Base-by-base conservation (phyloP, 179 eudicot species). In the Pouteria campechiana region DNA sequence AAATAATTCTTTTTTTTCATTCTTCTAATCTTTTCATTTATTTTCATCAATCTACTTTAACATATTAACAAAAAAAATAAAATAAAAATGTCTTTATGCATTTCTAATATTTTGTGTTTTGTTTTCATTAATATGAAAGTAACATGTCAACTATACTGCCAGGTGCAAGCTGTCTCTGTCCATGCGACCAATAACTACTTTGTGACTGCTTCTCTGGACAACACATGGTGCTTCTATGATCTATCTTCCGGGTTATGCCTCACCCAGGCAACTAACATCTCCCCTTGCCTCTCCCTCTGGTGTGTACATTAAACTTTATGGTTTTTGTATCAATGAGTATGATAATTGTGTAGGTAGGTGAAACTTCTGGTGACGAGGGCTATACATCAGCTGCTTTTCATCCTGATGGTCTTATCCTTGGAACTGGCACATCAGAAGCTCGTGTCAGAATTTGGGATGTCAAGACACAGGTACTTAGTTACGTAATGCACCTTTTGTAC, bases 391-490 rank as follows among this genome's bases (percentile, higher is more conserved):
- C 98, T 18, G 79, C 95, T 55, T 90, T 90, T 59, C 98, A 86
- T 54, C 98, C 98, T 3, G 95, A 90, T 70, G 98, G 98, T 64
- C 98, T 78, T 54, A 90, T 90, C 63, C 79, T 90, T 27, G 95
- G 98, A 59, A 82, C 95, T 18, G 98, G 98, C 55, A 90, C 98
- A 9, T 69, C 94, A 30, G 90, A 72, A 48, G 47, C 87, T 47
- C 33, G 76, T 55, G 94, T 73, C 32, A 86, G 79, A 63, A 85
- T 90, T 62, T 90, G 95, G 98, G 98, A 90, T 60, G 98, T 90
- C 16, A 90, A 90, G 65, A 69, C 76, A 60, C 98, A 89, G 93
- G 97, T 89, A 57, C 29, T 19, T 2, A 41, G 48, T 10, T n/a
- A 12, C 7, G 10, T 17, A 16, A 10, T 23, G 33, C 25, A 37